A percentile compares a stretch with the other conserved stretches of the same genome.
Conservation (phyloP, 371 early-diverging fungal genomes). For the Mucor saturninus region DNA sequence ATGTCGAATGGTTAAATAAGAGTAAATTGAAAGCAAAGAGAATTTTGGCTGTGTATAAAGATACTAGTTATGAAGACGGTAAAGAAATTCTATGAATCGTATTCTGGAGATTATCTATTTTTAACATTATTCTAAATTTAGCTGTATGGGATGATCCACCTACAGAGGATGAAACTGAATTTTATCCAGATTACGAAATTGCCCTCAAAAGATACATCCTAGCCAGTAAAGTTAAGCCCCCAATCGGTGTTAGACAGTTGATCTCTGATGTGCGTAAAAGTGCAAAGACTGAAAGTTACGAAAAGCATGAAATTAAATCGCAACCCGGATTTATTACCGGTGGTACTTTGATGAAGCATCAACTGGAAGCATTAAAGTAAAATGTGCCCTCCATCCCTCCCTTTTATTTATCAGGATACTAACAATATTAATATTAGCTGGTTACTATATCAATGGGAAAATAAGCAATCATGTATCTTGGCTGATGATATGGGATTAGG, state of each 20-base stretch:
- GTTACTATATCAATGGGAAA: slow-evolving; percentile 75
- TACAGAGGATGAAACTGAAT: slow-evolving; percentile 24
- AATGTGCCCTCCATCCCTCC: neutral
- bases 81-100: slow-evolving; percentile 1
- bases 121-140: slow-evolving; percentile 1
- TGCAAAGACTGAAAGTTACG: slow-evolving; percentile 32
- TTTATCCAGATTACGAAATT: slow-evolving; percentile 45
- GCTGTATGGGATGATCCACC: slow-evolving; percentile 48
- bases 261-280: slow-evolving; percentile 37
- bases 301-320: slow-evolving; percentile 51
- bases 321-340: slow-evolving; percentile 71
- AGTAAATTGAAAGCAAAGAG: slow-evolving; percentile 29
- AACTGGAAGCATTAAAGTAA: slow-evolving; percentile 86
- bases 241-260: slow-evolving; percentile 41
- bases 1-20: slow-evolving; percentile 44
- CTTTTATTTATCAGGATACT: neutral
- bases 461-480: slow-evolving; percentile 70
- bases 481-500: slow-evolving; percentile 97
- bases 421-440: slow-evolving; percentile 51
- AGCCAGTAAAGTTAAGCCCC: slow-evolving; percentile 42
- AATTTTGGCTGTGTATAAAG: slow-evolving; percentile 51
- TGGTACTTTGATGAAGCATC: slow-evolving; percentile 80
- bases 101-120: neutral
- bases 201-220: slow-evolving; percentile 39
- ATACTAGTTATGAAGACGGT: slow-evolving; percentile 57